Evolutionary conservation across 2,329 filamentous ascomycete species (phyloP), one percentile per base, ranked within the genome.

Genomic region (Cladophialophora chaetospira): DNA sequence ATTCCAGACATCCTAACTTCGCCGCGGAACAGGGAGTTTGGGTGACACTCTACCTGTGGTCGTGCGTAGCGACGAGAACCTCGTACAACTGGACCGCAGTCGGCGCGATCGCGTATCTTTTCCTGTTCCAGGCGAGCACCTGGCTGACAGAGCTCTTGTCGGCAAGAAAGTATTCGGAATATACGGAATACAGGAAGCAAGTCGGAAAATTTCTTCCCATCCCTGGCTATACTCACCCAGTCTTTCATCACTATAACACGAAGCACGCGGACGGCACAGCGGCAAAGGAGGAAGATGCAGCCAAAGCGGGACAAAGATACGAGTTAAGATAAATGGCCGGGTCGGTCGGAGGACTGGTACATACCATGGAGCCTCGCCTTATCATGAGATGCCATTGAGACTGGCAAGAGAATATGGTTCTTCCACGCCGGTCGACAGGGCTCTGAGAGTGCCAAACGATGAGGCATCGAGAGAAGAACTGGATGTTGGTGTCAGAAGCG

Each of bases 1-100:
- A 87, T 77, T 93, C 88, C 65, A 83, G 94, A 43, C 95, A 99
- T 72, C 94, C 94, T 45, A 99, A 99, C 73, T 99, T 97, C 69
- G 85, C 89, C 4, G 90, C 89, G 4, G 94, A 99, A 74, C 94
- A 97, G 75, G 79, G 85, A 26, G 85, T 97, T 66, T 99, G 94
- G 94, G 80, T 96, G 52, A 77, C 85, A 6, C 74, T 97, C 50
- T 97, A 97, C 72, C 83, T 90, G 68, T 99, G 93, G 94, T 85
- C 83, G 64, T 93, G 88, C 72, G 88, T 84, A 69, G 82, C 86
- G 53, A 89, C 87, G 28, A 82, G 85, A 53, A 84, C 80, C 1
- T 77, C 87, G 38, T 86, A 87, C 70, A 93, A 88, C 73, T 99
- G 92, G 90, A 86, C 88, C 1, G 84, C 83, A 47, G 70, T 83